Percentiles rank a stretch among this genome's conserved stretches.
Conservation (phyloP, 345 rosid species). For the Murraya paniculata region DNA sequence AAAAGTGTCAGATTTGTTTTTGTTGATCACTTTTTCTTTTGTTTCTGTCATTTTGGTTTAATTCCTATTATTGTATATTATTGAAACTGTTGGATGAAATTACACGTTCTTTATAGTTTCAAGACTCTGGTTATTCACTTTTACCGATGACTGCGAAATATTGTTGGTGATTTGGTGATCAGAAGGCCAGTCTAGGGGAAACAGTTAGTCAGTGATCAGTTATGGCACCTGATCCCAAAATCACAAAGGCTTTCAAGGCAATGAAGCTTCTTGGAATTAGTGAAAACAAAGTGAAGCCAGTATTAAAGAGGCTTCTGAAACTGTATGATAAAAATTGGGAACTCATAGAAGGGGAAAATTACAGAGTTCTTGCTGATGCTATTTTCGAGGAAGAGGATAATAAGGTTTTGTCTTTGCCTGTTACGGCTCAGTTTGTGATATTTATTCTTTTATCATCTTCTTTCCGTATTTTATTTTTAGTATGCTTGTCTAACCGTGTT, state of each 20-base stretch:
- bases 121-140: not conserved
- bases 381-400: conserved; percentile 72
- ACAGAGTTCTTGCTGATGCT: conserved; percentile 86
- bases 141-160: not conserved
- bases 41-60: not conserved
- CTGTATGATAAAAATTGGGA: conserved; percentile 89
- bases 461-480: not conserved
- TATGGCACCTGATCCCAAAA: conserved; percentile 58
- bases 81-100: not conserved
- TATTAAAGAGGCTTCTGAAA: conserved; percentile 58
- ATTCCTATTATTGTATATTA: not conserved
- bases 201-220: conserved; percentile 2
- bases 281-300: conserved; percentile 58
- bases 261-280: conserved; percentile 66
- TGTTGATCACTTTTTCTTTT: not conserved
- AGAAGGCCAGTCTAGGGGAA: not conserved
- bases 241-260: conserved; percentile 54
- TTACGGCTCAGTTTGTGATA: conserved; percentile 5
- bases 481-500: not conserved
- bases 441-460: not conserved
- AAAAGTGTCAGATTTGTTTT: not conserved
- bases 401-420: conserved; percentile 35
- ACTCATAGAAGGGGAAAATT: conserved; percentile 75
- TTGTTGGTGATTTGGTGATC: not conserved
- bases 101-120: not conserved